Base-by-base conservation (phyloP, 169 alveolate species). In the Hepatocystis sp. region DNA sequence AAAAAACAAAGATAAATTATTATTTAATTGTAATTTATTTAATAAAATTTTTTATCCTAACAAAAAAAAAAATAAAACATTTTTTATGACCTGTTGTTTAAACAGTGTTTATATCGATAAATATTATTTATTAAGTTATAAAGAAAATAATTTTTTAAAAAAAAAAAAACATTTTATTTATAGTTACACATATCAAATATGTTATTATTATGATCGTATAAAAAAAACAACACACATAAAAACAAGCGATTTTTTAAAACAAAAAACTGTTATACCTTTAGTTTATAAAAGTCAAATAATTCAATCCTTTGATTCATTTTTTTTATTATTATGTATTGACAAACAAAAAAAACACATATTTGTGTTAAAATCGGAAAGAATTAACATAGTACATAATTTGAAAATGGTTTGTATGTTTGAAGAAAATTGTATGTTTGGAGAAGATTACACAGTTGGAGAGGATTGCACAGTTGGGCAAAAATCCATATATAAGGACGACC, bases 61-160 rank as follows among this genome's bases (percentile, higher is more conserved):
- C n/a, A n/a, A n/a, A n/a, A n/a, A n/a, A n/a, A n/a, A n/a, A n/a
- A n/a, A n/a, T n/a, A n/a, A n/a, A n/a, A n/a, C n/a, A n/a, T n/a
- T n/a, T n/a, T n/a, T n/a, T n/a, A n/a, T 55, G 1, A 46, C 63
- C n/a, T 81, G 89, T n/a, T 81, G 89, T 34, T 47, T 81, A 19
- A 81, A 81, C 63, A 81, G 89, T 27, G 63, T 81, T 13, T 81
- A 81, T 39, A 81, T 81, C 15, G 89, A 81, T 28, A 46, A 65
- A 34, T 63, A 63, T 42, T 81, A 81, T 32, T 39, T 81, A 11
- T 63, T 81, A 34, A 81, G 63, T 19, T 36, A 81, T 17, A 81
- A 81, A 53, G 67, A 44, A 49, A 34, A 25, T 25, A 46, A 49
- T 42, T 47, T 27, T 11, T 56, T 81, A 52, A 81, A 28, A 13